Conservation (phyloP, 1,284 basidiomycete genomes). For the Sporisorium iseilematis-ciliati region DNA sequence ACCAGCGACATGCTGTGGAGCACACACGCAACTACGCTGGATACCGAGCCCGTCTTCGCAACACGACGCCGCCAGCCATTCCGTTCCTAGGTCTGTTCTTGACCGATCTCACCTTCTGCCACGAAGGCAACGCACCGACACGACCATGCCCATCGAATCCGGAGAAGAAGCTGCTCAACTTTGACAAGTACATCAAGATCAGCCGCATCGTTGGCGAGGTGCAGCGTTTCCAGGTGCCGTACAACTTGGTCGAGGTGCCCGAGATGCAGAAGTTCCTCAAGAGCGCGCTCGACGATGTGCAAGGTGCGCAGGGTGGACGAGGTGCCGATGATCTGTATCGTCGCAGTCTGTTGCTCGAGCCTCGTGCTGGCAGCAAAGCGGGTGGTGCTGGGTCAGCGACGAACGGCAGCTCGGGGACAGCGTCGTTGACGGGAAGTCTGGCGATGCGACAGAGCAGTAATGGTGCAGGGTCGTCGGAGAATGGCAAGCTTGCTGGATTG, state of each 20-base stretch:
- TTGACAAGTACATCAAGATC: conserved; percentile 76
- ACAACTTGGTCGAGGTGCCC: conserved; percentile 82
- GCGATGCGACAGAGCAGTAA: conserved; percentile 39
- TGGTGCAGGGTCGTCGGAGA: conserved; percentile 19
- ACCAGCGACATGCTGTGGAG: conserved; percentile 85
- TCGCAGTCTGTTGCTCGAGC: conserved; percentile 66
- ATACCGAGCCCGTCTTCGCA: conserved; percentile 81
- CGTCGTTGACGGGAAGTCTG: conserved; percentile 35
- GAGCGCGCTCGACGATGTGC: conserved; percentile 49
- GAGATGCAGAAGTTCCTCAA: conserved; percentile 83
- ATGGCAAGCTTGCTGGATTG: conserved; percentile 43
- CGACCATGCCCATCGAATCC: conserved; percentile 78
- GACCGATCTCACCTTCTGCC: conserved; percentile 93
- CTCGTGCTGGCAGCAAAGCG: conserved; percentile 44
- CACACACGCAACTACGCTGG: conserved; percentile 91
- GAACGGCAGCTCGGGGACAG: conserved; percentile 4
- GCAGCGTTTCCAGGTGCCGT: conserved; percentile 90
- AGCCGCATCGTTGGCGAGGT: conserved; percentile 76
- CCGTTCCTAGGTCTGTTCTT: conserved; percentile 79
- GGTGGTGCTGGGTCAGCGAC: not conserved
- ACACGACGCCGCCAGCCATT: conserved; percentile 58
- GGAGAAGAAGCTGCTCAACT: conserved; percentile 88
- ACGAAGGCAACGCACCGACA: conserved; percentile 90
- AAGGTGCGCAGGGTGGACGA: conserved; percentile 44
- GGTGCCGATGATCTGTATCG: conserved; percentile 66